Base-by-base conservation (phyloP, 106 monocot species). In the Dioscorea zingiberensis region DNA sequence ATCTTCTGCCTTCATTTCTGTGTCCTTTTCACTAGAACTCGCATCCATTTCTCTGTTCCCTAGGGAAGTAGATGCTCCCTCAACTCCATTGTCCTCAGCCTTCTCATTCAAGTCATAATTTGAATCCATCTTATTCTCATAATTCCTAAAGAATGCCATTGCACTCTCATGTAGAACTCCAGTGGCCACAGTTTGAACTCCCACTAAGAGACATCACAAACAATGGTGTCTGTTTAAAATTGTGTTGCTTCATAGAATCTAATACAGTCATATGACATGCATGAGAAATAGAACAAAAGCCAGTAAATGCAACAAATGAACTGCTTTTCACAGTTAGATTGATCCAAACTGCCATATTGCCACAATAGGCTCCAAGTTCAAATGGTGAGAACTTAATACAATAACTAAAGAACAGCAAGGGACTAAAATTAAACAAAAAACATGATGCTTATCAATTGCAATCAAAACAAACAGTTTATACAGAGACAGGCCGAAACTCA, bases 121-220 rank as follows among this genome's bases (percentile, higher is more conserved):
- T 23, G 76, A 63, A 48, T 80, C 69, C 68, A 79, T 82, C 30
- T 55, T 75, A 59, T 67, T 75, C 18, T 65, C 81, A 54, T 72
- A 79, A 77, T 84, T 86, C 66, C 76, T 79, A 71, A 83, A 93
- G 76, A 82, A 87, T 25, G 93, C 83, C 98, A 98, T 98, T 28
- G 23, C 63, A 48, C 59, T 27, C 54, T 81, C 63, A 73, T 69
- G 62, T 77, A 27, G 67, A 79, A 67, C 13, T 22, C 53, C 29
- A 10, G 32, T 26, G 18, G 21, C 44, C 13, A 27, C 23, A 54
- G 1, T 46, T 22, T 21, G 21, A 69, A 66, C 59, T 67, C 28
- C 58, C 55, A 68, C 64, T 79, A 71, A 44, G 19, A 21, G 8
- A 56, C 51, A 53, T 53, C 12, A 73, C 62, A 9, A 25, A 54